phyloP scores from a whole-genome alignment of 2,329 filamentous ascomycete species.

The Sphaerulina musiva region DNA sequence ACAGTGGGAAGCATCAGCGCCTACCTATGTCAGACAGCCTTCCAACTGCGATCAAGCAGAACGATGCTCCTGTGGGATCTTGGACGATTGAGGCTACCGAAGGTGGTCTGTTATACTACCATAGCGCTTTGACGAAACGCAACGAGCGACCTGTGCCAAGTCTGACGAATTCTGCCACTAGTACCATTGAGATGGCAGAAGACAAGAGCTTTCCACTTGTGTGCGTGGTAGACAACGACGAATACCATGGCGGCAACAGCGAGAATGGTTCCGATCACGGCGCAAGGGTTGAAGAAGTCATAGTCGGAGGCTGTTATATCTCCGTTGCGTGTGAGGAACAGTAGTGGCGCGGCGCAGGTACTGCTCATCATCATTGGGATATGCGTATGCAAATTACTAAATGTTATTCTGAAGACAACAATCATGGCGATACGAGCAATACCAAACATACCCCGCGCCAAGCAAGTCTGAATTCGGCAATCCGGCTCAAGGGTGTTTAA shows the following conservation, averaged over 20 bases:
- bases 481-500: neutral
- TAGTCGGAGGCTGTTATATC: constrained; percentile 2
- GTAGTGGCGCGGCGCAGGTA: neutral
- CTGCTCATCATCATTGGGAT: neutral
- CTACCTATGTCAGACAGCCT: neutral
- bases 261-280: neutral
- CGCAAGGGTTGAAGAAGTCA: neutral
- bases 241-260: constrained; percentile 1
- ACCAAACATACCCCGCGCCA: constrained; percentile 6
- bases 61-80: neutral
- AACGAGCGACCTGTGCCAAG: neutral
- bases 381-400: neutral
- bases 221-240: neutral
- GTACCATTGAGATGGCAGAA: neutral
- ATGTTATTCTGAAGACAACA: too few species aligned
- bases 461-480: neutral
- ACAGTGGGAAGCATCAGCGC: neutral
- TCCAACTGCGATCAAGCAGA: neutral
- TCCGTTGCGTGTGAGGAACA: constrained; percentile 4
- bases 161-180: neutral
- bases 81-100: neutral
- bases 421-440: too few species aligned
- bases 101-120: neutral
- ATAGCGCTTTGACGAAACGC: neutral
- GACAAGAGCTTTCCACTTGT: neutral